Evolutionary conservation across 78 protist species (phyloP).

Genomic region (Neovahlkampfia damariscottae): DNA sequence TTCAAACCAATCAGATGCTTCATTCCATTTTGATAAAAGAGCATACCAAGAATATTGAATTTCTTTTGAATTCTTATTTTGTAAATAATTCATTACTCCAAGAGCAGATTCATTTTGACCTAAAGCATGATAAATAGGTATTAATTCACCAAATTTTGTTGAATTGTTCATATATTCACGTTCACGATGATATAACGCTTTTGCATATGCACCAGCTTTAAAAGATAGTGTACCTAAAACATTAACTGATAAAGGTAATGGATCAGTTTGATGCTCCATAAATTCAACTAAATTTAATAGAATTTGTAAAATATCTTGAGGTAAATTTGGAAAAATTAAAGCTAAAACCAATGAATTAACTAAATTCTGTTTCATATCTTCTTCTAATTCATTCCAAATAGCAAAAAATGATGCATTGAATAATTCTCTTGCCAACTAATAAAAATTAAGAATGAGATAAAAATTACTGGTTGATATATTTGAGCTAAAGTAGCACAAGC

Average conservation of each 20-base stretch:
- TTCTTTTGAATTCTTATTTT: conserved; percentile 16
- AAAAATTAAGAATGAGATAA: too few species aligned
- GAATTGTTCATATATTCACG: neutral
- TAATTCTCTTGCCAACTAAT: conserved; percentile 82
- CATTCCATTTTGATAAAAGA: conserved; percentile 86
- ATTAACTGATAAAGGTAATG: conserved; percentile 33
- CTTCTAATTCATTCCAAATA: conserved; percentile 82
- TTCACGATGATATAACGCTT: conserved; percentile 86
- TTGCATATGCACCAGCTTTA: conserved; percentile 89
- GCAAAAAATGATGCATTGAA: conserved; percentile 89
- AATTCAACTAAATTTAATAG: conserved; percentile 91
- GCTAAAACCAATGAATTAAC: conserved; percentile 32
- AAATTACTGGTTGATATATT: conserved; percentile 65
- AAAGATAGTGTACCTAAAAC: conserved; percentile 75
- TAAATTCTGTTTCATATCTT: conserved; percentile 17
- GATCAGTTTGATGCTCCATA: conserved; percentile 65
- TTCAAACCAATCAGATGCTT: conserved; percentile 73
- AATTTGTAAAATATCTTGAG: conserved; percentile 75
- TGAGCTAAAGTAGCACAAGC: conserved; percentile 72
- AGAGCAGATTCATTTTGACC: conserved; percentile 88
- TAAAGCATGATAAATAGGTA: conserved; percentile 77
- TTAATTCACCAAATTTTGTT: conserved; percentile 63
- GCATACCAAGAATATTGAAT: conserved; percentile 80
- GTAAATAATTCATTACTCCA: conserved; percentile 51
- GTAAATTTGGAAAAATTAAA: conserved; percentile 19